Evolutionary conservation across 1,284 basidiomycete species (phyloP).

Genomic region (Ustilago trichophora): DNA sequence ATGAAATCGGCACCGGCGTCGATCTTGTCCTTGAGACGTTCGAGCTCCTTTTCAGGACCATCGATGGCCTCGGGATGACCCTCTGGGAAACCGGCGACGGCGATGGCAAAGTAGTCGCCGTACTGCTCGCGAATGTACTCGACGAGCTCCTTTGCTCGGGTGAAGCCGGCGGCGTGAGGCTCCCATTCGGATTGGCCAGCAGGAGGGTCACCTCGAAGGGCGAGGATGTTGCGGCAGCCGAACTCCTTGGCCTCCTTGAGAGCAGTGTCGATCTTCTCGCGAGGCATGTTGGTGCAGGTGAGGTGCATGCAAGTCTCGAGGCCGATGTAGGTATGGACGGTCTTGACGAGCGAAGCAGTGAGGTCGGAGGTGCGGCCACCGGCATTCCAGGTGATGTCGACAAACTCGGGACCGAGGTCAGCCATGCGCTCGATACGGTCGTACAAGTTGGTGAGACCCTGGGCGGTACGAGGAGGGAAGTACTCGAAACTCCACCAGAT

Average conservation of each 20-base stretch:
- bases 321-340: conserved; percentile 68
- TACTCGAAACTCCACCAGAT: conserved; percentile 80
- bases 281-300: conserved; percentile 74
- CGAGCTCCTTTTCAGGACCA: conserved; percentile 74
- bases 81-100: conserved; percentile 71
- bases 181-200: conserved; percentile 69
- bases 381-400: conserved; percentile 99
- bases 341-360: conserved; percentile 83
- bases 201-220: conserved; percentile 77
- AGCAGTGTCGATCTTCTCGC: conserved; percentile 90
- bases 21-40: conserved; percentile 85
- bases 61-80: conserved; percentile 70
- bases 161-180: conserved; percentile 62
- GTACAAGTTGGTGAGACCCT: conserved; percentile 71
- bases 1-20: conserved; percentile 88
- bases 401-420: conserved; percentile 91
- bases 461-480: conserved; percentile 92
- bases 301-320: conserved; percentile 67
- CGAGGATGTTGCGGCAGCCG: conserved; percentile 93
- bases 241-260: conserved; percentile 88
- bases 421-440: conserved; percentile 99
- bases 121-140: conserved; percentile 62
- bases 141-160: conserved; percentile 62
- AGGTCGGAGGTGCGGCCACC: conserved; percentile 80
- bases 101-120: conserved; percentile 65